phyloP scores from a whole-genome alignment of 2,329 filamentous ascomycete genomes.

The Boeremia lycopersici region DNA sequence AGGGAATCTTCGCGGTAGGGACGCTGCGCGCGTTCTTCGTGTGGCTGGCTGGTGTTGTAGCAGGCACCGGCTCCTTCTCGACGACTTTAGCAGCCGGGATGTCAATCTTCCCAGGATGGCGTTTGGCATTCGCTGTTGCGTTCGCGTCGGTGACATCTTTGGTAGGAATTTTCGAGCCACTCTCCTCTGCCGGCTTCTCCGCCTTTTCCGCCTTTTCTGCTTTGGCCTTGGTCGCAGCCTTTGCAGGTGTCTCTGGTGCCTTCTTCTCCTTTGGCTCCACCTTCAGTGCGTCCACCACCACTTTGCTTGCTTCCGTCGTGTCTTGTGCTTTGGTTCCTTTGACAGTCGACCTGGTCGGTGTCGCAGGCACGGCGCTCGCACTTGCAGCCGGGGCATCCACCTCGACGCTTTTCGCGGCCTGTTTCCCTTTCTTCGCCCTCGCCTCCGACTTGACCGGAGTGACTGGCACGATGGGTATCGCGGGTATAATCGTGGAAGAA shows the following conservation, averaged over 20 bases:
- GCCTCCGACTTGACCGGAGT: conserved; percentile 39
- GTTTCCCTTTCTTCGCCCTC: conserved; percentile 34
- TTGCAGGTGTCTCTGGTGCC: conserved; percentile 17
- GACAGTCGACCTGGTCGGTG: conserved; percentile 25
- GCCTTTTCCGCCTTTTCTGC: conserved; percentile 24
- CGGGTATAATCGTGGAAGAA: conserved; percentile 40
- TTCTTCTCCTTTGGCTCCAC: conserved; percentile 30
- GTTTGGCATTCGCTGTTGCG: conserved; percentile 32
- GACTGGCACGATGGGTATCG: conserved; percentile 49
- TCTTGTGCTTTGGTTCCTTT: conserved; percentile 24
- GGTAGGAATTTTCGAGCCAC: conserved; percentile 15
- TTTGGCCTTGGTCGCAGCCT: conserved; percentile 31
- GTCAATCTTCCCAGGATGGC: conserved; percentile 55
- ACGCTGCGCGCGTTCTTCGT: conserved; percentile 33
- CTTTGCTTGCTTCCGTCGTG: conserved; percentile 21
- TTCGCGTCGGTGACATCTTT: conserved; percentile 22
- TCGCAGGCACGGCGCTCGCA: conserved; percentile 20
- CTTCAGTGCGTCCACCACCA: neutral
- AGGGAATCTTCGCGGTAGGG: conserved; percentile 53
- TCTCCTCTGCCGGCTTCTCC: conserved; percentile 16
- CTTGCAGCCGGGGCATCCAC: neutral
- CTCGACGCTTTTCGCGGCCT: conserved; percentile 14
- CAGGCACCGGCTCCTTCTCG: conserved; percentile 25
- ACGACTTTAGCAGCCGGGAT: conserved; percentile 47
- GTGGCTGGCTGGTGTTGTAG: conserved; percentile 25